A percentile compares a stretch with the other conserved stretches of the same genome.
Conservation (phyloP, 2,329 filamentous ascomycete species). For the Mycosphaerella sp. region DNA sequence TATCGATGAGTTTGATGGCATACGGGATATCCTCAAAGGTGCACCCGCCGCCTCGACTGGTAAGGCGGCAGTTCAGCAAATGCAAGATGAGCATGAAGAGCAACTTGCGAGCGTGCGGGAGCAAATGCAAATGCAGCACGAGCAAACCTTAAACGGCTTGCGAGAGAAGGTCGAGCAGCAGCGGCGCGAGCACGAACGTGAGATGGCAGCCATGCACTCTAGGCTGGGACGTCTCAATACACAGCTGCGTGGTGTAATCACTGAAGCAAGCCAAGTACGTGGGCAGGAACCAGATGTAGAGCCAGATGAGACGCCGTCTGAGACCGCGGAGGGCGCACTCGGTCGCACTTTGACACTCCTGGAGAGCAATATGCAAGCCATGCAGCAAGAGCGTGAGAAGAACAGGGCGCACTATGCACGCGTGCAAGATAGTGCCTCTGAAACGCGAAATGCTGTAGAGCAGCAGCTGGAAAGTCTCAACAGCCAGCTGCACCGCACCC, state of each 20-base stretch:
- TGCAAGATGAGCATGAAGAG: slow-evolving; percentile 13
- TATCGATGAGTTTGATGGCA: slow-evolving; percentile 51
- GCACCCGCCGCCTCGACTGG: slow-evolving; percentile 20
- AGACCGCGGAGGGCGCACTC: slow-evolving; percentile 14
- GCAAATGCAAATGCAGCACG: slow-evolving; percentile 21
- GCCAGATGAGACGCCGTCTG: slow-evolving; percentile 14
- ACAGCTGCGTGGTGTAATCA: slow-evolving; percentile 30
- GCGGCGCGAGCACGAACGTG: slow-evolving; percentile 25
- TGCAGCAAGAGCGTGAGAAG: slow-evolving; percentile 28
- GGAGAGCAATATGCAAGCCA: slow-evolving; percentile 25
- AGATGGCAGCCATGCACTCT: slow-evolving; percentile 29
- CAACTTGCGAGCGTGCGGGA: slow-evolving; percentile 11
- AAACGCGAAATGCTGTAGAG: slow-evolving; percentile 28
- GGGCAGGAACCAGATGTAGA: slow-evolving; percentile 25
- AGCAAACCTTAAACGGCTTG: slow-evolving; percentile 9
- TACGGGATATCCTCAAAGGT: slow-evolving; percentile 31
- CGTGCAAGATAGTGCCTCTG: slow-evolving; percentile 23
- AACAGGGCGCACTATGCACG: slow-evolving; percentile 23
- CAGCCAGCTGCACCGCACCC: slow-evolving; percentile 30
- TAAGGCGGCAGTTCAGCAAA: slow-evolving; percentile 14
- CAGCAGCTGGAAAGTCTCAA: slow-evolving; percentile 31
- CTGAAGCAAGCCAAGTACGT: slow-evolving; percentile 26
- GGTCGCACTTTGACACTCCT: slow-evolving; percentile 25
- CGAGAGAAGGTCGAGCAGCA: slow-evolving; percentile 1
- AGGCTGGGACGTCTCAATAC: slow-evolving; percentile 32